Conservation (phyloP, 2,329 filamentous ascomycete species). For the Pezicula rhizophila region DNA sequence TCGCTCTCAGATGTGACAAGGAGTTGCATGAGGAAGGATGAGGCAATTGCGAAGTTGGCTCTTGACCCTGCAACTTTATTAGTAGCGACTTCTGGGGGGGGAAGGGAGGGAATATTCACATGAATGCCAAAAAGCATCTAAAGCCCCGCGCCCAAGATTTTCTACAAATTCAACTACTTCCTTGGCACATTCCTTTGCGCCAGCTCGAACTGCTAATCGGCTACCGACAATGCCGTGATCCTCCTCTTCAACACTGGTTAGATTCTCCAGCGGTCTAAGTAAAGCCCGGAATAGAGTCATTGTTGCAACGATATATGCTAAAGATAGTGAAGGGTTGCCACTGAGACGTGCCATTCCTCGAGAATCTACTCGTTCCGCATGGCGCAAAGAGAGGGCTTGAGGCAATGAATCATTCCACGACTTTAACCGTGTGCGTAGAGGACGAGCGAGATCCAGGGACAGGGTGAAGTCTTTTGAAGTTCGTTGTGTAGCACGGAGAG, state of each 20-base stretch:
- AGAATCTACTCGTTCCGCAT: constrained; percentile 17
- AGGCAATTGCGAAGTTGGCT: constrained; percentile 27
- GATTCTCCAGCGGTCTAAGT: constrained; percentile 25
- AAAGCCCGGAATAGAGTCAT: constrained; percentile 30
- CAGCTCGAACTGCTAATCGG: constrained; percentile 20
- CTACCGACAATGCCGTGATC: constrained; percentile 17
- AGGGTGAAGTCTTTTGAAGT: constrained; percentile 25
- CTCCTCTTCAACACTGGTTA: constrained; percentile 19
- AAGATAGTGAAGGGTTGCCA: constrained; percentile 26
- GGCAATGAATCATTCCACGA: constrained; percentile 28
- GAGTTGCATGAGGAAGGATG: constrained; percentile 27
- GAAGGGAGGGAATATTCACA: constrained; percentile 12
- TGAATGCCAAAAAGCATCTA: constrained; percentile 27
- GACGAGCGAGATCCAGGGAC: constrained; percentile 24
- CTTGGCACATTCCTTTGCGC: constrained; percentile 25
- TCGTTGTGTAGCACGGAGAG: constrained; percentile 22
- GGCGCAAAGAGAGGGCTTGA: constrained; percentile 15
- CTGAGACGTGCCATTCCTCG: constrained; percentile 19
- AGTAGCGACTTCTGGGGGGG: not conserved
- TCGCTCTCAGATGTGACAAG: constrained; percentile 21
- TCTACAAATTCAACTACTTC: constrained; percentile 28
- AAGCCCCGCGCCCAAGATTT: constrained; percentile 19
- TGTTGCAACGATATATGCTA: constrained; percentile 29
- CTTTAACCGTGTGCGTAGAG: constrained; percentile 23
- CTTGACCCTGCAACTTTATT: constrained; percentile 20